Evolutionary conservation across 1,284 basidiomycete genomes (phyloP), one percentile per base, ranked within the genome.

Genomic region (Ganoderma sp.): DNA sequence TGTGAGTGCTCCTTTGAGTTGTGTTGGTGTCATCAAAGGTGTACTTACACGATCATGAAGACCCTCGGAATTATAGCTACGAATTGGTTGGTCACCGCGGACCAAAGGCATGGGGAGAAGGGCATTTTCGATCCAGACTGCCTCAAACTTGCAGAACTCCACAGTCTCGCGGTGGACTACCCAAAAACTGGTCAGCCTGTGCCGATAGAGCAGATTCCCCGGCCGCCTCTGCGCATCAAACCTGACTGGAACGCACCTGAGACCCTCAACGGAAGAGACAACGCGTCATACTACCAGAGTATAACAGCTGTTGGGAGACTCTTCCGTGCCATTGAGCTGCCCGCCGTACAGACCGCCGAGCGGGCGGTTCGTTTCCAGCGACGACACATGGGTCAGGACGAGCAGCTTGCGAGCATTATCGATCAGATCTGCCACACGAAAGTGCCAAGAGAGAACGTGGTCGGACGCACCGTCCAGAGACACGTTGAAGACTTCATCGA

Each of bases 81-180:
- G 3, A 88, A 84, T 65, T 89, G 87, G 87, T 76, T 89, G 14
- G 81, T 88, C 48, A 88, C 92, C 43, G 88, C 91, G 0, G 94
- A 96, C 75, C 85, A 88, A 73, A 87, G 85, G 50, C 22, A 28
- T 8, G 22, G 28, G 9, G 69, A 71, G 0, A 45, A 81, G 39
- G 85, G 86, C 14, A 88, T 90, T 43, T 79, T 86, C 32, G 85
- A 93, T 75, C 73, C 77, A 0, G 84, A 85, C 43, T 95, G 94
- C 75, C 71, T 90, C 15, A 81, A 69, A 64, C 81, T 96, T 17
- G 87, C 92, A 0, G 79, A 84, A 57, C 79, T 92, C 28, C 93
- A 92, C 76, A 87, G 92, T 73, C 82, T 88, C 71, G 90, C 88
- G 32, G 91, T 90, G 1, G 91, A 91, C 81, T 95, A 86, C 74